phyloP scores from a whole-genome alignment of 371 early-diverging fungal genomes.

The Mucor circinelloides region DNA sequence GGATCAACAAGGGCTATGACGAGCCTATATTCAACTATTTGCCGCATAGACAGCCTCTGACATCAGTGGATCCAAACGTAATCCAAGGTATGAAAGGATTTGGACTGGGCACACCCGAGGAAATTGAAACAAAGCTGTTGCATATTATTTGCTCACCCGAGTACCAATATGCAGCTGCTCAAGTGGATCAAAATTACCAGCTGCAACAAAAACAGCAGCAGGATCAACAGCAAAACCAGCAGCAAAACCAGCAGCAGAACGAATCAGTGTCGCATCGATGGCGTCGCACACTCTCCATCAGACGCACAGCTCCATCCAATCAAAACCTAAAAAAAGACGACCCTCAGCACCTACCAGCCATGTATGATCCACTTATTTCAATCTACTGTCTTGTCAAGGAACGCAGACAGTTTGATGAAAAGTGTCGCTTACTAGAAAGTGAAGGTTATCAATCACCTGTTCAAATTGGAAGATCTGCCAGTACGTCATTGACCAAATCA shows the following conservation, averaged over 20 bases:
- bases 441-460: slow-evolving; percentile 22
- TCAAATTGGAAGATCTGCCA: slow-evolving; percentile 26
- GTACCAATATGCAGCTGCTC: slow-evolving; percentile 38
- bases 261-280: neutral
- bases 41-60: slow-evolving; percentile 39
- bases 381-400: slow-evolving; percentile 89
- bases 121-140: slow-evolving; percentile 33
- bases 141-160: slow-evolving; percentile 30
- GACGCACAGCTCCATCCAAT: neutral
- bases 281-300: slow-evolving; percentile 4
- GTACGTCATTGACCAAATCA: slow-evolving; percentile 22
- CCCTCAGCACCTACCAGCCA: slow-evolving; percentile 42
- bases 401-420: slow-evolving; percentile 43
- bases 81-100: slow-evolving; percentile 54
- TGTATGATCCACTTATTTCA: slow-evolving; percentile 74
- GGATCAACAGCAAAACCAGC: slow-evolving; percentile 4
- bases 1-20: slow-evolving; percentile 74
- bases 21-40: slow-evolving; percentile 36
- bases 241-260: neutral
- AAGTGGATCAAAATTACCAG: slow-evolving; percentile 37
- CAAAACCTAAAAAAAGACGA: slow-evolving; percentile 24
- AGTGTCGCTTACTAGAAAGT: slow-evolving; percentile 7
- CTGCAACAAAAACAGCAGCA: neutral
- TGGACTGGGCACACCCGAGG: slow-evolving; percentile 39
- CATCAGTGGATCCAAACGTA: slow-evolving; percentile 36